phyloP scores from a whole-genome alignment of 2,329 filamentous ascomycete species.

The Fusarium sp. region DNA sequence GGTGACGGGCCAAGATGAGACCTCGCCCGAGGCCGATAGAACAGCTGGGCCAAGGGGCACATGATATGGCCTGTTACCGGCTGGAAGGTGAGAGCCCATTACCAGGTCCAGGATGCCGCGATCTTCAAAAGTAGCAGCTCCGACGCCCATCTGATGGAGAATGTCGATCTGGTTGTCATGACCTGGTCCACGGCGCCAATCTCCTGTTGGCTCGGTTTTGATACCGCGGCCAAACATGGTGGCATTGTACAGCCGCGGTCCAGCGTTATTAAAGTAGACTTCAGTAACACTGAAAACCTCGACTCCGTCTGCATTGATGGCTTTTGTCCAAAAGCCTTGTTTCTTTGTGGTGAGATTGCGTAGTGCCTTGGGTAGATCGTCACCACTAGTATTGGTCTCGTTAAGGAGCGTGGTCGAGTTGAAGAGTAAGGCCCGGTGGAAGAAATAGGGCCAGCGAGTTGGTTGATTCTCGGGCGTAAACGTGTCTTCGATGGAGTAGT shows the following conservation, averaged over 20 bases:
- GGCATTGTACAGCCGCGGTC: not conserved
- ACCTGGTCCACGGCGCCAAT: not conserved
- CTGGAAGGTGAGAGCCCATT: not conserved
- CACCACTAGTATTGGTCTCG: not conserved
- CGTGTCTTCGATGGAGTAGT: not conserved
- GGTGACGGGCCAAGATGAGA: not conserved
- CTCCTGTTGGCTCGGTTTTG: not conserved
- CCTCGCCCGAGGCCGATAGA: not conserved
- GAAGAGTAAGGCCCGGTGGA: not conserved
- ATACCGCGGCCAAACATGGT: not conserved
- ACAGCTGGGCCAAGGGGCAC: not conserved
- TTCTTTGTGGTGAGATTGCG: not conserved
- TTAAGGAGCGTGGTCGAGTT: not conserved
- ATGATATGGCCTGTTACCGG: not conserved
- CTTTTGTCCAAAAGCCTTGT: not conserved
- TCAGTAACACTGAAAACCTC: not conserved
- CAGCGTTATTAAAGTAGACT: not conserved
- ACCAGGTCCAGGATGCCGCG: not conserved
- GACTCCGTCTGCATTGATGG: not conserved
- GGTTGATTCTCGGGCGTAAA: not conserved
- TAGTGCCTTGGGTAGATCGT: not conserved
- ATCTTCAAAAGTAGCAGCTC: not conserved
- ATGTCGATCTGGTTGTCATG: not conserved
- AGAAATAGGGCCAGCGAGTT: not conserved
- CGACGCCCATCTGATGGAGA: not conserved